A percentile compares a stretch with the other conserved stretches of the same genome.
These are phyloP conservation scores for Talaromyces nanjingensis DNA, from an alignment of 495 filamentous ascomycete species.

Conservation along the genomic window DNA sequence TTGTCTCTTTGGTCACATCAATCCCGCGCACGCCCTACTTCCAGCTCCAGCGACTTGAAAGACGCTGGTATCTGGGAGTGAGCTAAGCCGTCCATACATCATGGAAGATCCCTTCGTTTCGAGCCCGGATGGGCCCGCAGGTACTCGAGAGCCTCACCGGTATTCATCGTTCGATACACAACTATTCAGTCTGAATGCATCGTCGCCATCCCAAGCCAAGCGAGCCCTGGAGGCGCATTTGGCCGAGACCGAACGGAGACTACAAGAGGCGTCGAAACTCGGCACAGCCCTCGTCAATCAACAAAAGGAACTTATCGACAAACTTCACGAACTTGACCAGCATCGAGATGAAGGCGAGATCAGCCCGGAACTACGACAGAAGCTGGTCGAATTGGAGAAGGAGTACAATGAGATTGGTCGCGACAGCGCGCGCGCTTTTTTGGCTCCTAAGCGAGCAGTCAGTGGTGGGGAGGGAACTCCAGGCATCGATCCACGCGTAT, in stretches of 20 bases:
- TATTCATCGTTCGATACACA: conserved; percentile 75
- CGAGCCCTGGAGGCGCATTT: conserved; percentile 86
- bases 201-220: conserved; percentile 79
- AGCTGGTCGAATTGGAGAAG: conserved; percentile 78
- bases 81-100: conserved; percentile 15
- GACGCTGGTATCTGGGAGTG: conserved; percentile 12
- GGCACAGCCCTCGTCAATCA: conserved; percentile 82
- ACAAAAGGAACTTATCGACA: conserved; percentile 69
- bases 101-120: conserved; percentile 53
- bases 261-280: conserved; percentile 84
- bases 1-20: neutral
- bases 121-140: conserved; percentile 25
- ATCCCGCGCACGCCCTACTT: neutral
- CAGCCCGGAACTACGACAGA: conserved; percentile 73
- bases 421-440: conserved; percentile 81
- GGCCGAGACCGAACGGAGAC: conserved; percentile 78
- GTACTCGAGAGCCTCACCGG: conserved; percentile 52
- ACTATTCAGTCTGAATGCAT: conserved; percentile 66
- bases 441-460: conserved; percentile 71
- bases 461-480: conserved; percentile 59
- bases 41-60: conserved; percentile 5
- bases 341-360: conserved; percentile 76
- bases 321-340: conserved; percentile 76
- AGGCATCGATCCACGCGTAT: conserved; percentile 41
- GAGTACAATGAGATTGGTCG: conserved; percentile 93